Conservation (phyloP, 2,329 filamentous ascomycete genomes). For the Cladorrhinum sp. region DNA sequence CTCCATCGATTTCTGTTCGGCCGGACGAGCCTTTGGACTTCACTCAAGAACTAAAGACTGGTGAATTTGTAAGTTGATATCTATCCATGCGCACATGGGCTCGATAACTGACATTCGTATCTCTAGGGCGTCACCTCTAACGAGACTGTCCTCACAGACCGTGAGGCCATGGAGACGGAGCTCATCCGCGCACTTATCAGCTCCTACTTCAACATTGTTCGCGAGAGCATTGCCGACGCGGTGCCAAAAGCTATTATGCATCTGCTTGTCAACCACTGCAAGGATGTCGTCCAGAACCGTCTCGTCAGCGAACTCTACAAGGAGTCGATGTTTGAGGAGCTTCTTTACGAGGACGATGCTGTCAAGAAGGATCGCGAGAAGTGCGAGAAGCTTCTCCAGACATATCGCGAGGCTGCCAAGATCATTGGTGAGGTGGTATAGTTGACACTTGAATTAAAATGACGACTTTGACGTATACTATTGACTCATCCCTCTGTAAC, state of each 20-base stretch:
- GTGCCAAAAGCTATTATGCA: conserved; percentile 99
- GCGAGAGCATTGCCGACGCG: conserved; percentile 97
- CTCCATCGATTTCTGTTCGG: conserved; percentile 39
- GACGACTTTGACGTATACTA: neutral
- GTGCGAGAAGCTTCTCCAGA: conserved; percentile 92
- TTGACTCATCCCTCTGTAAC: neutral
- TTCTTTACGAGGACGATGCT: conserved; percentile 94
- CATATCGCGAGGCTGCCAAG: conserved; percentile 95
- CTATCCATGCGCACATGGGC: neutral
- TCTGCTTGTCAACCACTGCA: conserved; percentile 94
- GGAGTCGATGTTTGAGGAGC: conserved; percentile 83
- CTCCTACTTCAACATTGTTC: conserved; percentile 98
- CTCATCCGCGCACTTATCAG: conserved; percentile 94
- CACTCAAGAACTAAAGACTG: conserved; percentile 42
- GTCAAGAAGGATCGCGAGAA: conserved; percentile 98
- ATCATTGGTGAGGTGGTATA: conserved; percentile 96
- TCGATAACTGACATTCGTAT: conserved; percentile 18
- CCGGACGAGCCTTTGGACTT: conserved; percentile 45
- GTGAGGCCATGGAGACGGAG: conserved; percentile 95
- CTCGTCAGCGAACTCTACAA: conserved; percentile 95
- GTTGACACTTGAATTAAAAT: conserved; percentile 3
- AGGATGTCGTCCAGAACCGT: conserved; percentile 95
- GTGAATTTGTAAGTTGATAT: conserved; percentile 57
- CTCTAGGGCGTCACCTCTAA: conserved; percentile 52
- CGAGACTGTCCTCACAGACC: conserved; percentile 87